Base-by-base conservation (phyloP, 306 rosid genomes). In the Ormosia semicastrata region DNA sequence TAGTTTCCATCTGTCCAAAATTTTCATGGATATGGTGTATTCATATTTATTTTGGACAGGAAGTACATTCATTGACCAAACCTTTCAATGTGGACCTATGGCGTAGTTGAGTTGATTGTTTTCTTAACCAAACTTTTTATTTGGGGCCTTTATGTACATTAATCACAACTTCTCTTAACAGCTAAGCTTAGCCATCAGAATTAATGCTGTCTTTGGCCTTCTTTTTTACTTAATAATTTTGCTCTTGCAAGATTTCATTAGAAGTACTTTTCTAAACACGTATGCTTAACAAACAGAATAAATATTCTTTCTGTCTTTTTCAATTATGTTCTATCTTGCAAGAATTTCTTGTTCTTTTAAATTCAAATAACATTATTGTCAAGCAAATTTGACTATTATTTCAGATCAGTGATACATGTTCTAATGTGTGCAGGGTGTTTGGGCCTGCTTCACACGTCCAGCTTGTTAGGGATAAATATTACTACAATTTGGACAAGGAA, bases 361-460 rank as follows among this genome's bases (percentile, higher is more conserved):
- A 73, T 72, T 80, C 43, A 49, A 60, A 24, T 52, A 37, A 37
- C 2, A 50, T 8, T 34, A 13, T 7, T 41, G 18, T 17, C 34
- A 29, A n/a, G 12, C 2, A 47, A 37, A 57, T 37, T 69, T 75
- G 59, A 24, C 34, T 50, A 60, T 49, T 40, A 18, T 41, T 72
- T 57, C n/a, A 46, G n/a, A n/a, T 34, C 11, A 6, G 18, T 59
- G 77, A 79, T 63, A 39, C 6, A 68, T 57, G 43, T 33, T 81
- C 15, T 73, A 34, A 18, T 39, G 15, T 70, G 7, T 50, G n/a
- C 82, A 90, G 97, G 83, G 91, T 84, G 49, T 83, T 94, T 47
- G 86, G 68, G 12, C 81, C 84, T n/a, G 58, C 82, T 60, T 82
- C 88, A n/a, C 68, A 63, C n/a, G 18, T 76, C 46, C 86, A 88